Evolutionary conservation across 352 stramenopile species (phyloP).

Genomic region (Phytophthora sojae): DNA sequence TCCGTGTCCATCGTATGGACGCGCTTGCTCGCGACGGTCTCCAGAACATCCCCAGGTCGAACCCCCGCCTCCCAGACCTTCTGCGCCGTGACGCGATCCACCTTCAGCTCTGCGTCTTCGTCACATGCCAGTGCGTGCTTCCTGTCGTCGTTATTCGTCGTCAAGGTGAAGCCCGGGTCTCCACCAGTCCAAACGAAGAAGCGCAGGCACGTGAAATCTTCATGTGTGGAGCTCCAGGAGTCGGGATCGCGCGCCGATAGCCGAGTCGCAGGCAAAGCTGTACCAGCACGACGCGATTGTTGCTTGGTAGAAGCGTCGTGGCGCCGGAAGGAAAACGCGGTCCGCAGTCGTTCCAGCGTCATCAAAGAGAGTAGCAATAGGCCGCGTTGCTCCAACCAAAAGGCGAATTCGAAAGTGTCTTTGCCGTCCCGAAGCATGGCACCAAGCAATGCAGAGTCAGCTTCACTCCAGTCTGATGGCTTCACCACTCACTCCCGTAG

Average conservation of each 20-base stretch:
- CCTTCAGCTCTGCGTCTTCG: constrained; percentile 37
- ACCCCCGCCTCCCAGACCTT: constrained; percentile 58
- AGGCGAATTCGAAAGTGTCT: constrained; percentile 21
- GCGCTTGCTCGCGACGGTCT: constrained; percentile 48
- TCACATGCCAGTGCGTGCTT: constrained; percentile 21
- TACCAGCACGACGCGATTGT: constrained; percentile 1
- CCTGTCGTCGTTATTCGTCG: constrained; percentile 19
- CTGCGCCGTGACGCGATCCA: constrained; percentile 40
- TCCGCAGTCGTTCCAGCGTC: constrained; percentile 29
- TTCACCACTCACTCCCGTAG: background rate
- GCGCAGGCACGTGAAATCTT: constrained; percentile 49
- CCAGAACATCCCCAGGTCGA: constrained; percentile 62
- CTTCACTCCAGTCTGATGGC: background rate
- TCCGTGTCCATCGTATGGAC: constrained; percentile 46
- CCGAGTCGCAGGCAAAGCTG: constrained; percentile 2
- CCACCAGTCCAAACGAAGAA: constrained; percentile 58
- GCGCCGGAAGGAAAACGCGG: constrained; percentile 23
- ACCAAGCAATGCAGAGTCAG: background rate
- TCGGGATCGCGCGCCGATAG: background rate
- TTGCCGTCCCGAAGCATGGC: background rate
- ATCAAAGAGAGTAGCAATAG: constrained; percentile 9
- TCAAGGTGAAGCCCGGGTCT: constrained; percentile 40
- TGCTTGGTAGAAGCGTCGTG: background rate
- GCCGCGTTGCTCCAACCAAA: background rate
- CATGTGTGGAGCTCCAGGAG: constrained; percentile 41